These are phyloP conservation scores for Huntiella abstrusa DNA, from an alignment of 2,329 filamentous ascomycete genomes.

Conservation along the genomic window DNA sequence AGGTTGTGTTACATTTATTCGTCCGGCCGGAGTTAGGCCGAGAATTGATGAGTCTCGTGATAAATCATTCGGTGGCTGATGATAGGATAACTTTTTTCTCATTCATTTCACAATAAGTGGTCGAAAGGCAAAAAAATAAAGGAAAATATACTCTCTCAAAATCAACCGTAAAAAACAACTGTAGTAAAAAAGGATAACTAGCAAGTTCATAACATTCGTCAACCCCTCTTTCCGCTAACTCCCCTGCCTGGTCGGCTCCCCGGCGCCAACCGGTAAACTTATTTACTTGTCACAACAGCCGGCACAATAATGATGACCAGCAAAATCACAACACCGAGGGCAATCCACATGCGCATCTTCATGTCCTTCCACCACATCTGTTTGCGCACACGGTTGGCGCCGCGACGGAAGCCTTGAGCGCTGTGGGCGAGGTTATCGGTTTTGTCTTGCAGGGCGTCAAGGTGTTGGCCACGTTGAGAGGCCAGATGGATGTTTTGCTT, in stretches of 20 bases:
- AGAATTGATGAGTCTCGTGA: background rate
- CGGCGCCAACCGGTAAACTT: too few relatives aligned
- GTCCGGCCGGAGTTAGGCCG: too few relatives aligned
- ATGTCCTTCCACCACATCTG: constrained; percentile 99
- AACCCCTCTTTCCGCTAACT: background rate
- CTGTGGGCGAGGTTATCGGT: constrained; percentile 85
- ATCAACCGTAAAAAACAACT: background rate
- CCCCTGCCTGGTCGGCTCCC: too few relatives aligned
- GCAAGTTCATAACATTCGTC: background rate
- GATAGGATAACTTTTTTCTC: background rate
- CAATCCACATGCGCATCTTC: constrained; percentile 98
- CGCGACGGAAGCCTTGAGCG: constrained; percentile 86
- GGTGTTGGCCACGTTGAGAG: constrained; percentile 73
- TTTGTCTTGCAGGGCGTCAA: constrained; percentile 82
- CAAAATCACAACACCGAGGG: constrained; percentile 76
- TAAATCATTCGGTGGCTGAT: background rate
- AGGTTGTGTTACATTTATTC: background rate
- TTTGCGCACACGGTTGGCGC: constrained; percentile 88
- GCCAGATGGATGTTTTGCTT: constrained; percentile 95
- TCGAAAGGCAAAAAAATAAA: background rate
- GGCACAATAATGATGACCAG: constrained; percentile 90
- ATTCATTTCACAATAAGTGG: background rate
- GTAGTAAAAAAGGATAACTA: too few relatives aligned
- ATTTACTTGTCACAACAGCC: constrained; percentile 38
- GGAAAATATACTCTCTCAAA: background rate